Evolutionary conservation across 768 basidiomycete species (phyloP).

Genomic region (Pisolithus marmoratus): DNA sequence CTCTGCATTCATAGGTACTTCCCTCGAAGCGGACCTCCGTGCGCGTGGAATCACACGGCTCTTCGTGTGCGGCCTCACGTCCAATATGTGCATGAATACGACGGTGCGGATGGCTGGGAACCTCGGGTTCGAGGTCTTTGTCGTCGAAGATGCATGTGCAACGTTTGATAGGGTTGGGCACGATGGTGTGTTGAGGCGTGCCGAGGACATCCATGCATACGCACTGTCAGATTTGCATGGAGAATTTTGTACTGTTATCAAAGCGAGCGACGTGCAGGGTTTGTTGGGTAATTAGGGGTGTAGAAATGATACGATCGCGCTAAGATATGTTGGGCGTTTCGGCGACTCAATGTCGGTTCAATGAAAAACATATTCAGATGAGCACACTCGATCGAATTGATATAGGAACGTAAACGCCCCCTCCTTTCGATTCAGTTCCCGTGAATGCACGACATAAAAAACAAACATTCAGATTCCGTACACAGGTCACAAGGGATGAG

Average conservation of each 20-base stretch:
- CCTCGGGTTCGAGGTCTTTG: conserved; percentile 16
- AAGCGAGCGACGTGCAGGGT: conserved; percentile 9
- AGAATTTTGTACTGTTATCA: conserved; percentile 20
- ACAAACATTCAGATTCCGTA: too few species aligned
- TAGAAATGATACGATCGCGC: too few species aligned
- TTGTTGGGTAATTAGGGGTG: neutral
- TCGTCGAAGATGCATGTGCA: conserved; percentile 19
- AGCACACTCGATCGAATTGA: too few species aligned
- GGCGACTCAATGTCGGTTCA: too few species aligned
- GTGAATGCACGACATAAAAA: too few species aligned
- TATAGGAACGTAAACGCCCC: too few species aligned
- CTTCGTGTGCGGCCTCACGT: conserved; percentile 18
- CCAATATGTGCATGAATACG: conserved; percentile 20
- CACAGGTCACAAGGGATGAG: too few species aligned
- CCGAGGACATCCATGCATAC: conserved; percentile 12
- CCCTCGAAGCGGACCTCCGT: conserved; percentile 15
- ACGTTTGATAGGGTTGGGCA: conserved; percentile 14
- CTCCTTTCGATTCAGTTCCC: too few species aligned
- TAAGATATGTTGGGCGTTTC: too few species aligned
- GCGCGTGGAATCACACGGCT: conserved; percentile 11
- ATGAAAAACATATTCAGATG: too few species aligned
- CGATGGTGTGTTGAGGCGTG: conserved; percentile 16
- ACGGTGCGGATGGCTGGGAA: conserved; percentile 22
- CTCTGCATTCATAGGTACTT: conserved; percentile 23
- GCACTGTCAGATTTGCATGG: conserved; percentile 16